Evolutionary conservation across 768 basidiomycete species (phyloP), one percentile per base, ranked within the genome.

Genomic region (Suillus plorans): DNA sequence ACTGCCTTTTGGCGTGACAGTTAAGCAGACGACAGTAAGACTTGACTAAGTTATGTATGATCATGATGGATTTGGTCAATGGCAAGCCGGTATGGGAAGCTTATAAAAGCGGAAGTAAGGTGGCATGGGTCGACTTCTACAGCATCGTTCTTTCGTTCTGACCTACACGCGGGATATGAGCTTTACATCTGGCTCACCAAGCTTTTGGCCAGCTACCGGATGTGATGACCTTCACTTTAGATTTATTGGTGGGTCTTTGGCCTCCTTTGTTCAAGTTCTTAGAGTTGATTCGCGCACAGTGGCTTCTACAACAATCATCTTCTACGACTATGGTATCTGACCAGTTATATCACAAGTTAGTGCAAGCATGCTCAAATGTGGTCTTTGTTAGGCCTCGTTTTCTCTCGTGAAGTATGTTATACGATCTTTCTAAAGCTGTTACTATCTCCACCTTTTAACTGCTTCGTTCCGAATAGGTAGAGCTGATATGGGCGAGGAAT

Each of bases 301-400:
- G 39, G 58, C 58, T 42, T 41, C 58, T 28, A 28, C 58, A 20
- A 39, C 39, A 18, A 42, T 59, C 39, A 59, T 59, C 28, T 28
- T 59, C 18, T 59, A 59, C 18, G 58, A 59, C 25, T 42, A 59
- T 16, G 58, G 58, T 59, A 59, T 42, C 9, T 57, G 7, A 36
- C 22, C n/a, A 22, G 37, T 16, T 14, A 25, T 37, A 22, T 37
- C 7, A n/a, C 14, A 8, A 37, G 14, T 57, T 9, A 25, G 8
- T 37, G 36, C 36, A 37, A 57, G 37, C n/a, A 14, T 22, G 8
- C 56, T 57, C 8, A 57, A 16, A 16, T 22, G n/a, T 59, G 25
- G 22, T 39, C 39, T 31, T 1, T 42, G 18, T 18, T 10, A 59
- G 57, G 57, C 28, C 39, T 59, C 25, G 5, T 10, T 18, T 28